Evolutionary conservation across 2,329 filamentous ascomycete genomes (phyloP).

Genomic region (Akanthomyces lecanii): DNA sequence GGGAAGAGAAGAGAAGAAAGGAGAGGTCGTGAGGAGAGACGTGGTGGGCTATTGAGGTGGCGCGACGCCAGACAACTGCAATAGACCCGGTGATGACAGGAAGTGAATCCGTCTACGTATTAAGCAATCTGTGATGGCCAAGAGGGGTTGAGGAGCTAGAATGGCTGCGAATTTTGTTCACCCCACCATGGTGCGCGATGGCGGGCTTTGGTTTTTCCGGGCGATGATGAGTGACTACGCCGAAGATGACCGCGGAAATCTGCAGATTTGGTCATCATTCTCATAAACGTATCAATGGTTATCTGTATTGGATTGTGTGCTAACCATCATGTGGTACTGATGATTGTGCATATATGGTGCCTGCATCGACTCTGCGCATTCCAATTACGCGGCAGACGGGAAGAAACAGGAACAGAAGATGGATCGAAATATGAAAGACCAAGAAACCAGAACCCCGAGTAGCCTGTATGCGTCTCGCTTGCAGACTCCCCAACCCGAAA

Average conservation of each 20-base stretch:
- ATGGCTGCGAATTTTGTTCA: conserved; percentile 13
- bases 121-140: not conserved
- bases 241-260: not conserved
- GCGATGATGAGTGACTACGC: not conserved
- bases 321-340: not conserved
- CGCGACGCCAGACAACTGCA: conserved; percentile 5
- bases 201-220: conserved; percentile 14
- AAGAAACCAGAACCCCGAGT: too few species aligned
- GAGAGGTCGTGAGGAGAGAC: conserved; percentile 30
- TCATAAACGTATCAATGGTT: not conserved
- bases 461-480: too few species aligned
- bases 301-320: not conserved
- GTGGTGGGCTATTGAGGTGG: conserved; percentile 34
- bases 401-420: too few species aligned
- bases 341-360: too few species aligned
- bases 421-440: too few species aligned
- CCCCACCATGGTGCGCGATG: conserved; percentile 8
- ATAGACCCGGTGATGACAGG: not conserved
- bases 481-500: too few species aligned
- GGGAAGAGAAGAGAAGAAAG: conserved; percentile 51
- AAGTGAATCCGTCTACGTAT: conserved; percentile 14
- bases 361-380: too few species aligned
- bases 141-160: conserved; percentile 6
- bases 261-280: not conserved
- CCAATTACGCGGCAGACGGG: too few species aligned